Base-by-base conservation (phyloP, 192 early-diverging fungal genomes). In the Gryganskiella cystojenkinii region DNA sequence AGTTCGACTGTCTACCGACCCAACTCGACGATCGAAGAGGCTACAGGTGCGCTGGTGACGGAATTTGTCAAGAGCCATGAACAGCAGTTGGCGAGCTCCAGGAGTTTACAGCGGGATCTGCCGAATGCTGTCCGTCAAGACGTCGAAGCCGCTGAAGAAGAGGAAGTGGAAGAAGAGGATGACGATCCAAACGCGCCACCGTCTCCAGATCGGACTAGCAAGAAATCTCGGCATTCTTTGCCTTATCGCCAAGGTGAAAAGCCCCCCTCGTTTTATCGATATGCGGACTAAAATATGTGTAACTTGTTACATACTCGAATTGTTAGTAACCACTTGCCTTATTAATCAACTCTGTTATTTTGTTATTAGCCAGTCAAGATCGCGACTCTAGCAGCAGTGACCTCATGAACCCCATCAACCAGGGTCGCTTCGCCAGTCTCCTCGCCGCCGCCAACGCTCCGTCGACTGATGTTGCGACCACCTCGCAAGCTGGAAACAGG, bases 1-100 rank as follows among this genome's bases (percentile, higher is more conserved):
- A 15, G 61, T 7, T 35, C 51, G 7, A 22, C 24, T n/a, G 25
- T 59, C 1, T 73, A 73, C 42, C 34, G 64, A 33, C 71, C 71
- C 15, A 75, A 75, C 15, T 67, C 71, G 14, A 75, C 71, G 3
- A 75, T 75, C 31, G 57, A 46, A 9, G 50, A 75, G 35, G 64
- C 71, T 3, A 75, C 63, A 15, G 71, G 42, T 40, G 71, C 71
- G 24, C 14, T 75, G 37, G 64, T 67, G 14, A 61, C 71, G 3
- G 64, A 66, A 58, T 75, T 75, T 62, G 52, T 75, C 14, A 56
- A 57, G n/a, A 61, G 31, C 17, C 61, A 64, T 40, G 62, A 73
- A 33, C 71, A 61, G 24, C 63, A 51, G 20, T 22, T 33, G 17
- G 20, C n/a, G 43, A 46, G 58, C n/a, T n/a, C n/a, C n/a, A n/a